Base-by-base conservation (phyloP, 805 yeast species). In the Saccharomycopsis selenospora region DNA sequence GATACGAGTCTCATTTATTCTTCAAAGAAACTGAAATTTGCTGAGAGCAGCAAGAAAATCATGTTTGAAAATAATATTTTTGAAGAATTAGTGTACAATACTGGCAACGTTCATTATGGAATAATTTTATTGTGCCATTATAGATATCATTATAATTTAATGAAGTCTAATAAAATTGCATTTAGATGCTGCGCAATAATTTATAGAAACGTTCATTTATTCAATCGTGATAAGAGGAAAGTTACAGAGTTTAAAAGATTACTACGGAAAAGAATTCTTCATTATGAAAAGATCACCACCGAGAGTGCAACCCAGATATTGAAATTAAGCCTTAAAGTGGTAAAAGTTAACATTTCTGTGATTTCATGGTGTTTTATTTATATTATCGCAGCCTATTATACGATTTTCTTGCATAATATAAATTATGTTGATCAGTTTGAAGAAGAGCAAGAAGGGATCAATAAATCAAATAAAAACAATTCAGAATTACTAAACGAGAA, bases 101-200 rank as follows among this genome's bases (percentile, higher is more conserved):
- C 30, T 33, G 4, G 24, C 10, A 7, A 33, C 10, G 6, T 14
- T 17, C n/a, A 33, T 20, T 33, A 14, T 20, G 38, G 38, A 10
- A 33, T 33, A 14, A 20, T 47, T 8, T 36, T 47, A 6, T 17
- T 47, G 13, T 36, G 28, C 22, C 45, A 42, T 36, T 40, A 36
- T 13, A 38, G 42, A 17, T 43, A 40, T 28, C 13, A 46, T 14
- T 38, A 27, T 30, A 42, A 33, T 22, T 26, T 43, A 11, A 47
- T 44, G 48, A 45, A 48, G 18, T 28, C 44, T 5, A 40, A 41
- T 14, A 48, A 40, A 28, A n/a, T 44, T n/a, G 50, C 50, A 7
- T 28, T 42, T 33, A 26, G 27, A 7, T 20, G 47, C 13, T 47
- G 50, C 20, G 14, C n/a, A 8, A 26, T 43, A 14, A 10, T 40